Conservation (phyloP, 345 rosid species). For the Physaria fendleri region DNA sequence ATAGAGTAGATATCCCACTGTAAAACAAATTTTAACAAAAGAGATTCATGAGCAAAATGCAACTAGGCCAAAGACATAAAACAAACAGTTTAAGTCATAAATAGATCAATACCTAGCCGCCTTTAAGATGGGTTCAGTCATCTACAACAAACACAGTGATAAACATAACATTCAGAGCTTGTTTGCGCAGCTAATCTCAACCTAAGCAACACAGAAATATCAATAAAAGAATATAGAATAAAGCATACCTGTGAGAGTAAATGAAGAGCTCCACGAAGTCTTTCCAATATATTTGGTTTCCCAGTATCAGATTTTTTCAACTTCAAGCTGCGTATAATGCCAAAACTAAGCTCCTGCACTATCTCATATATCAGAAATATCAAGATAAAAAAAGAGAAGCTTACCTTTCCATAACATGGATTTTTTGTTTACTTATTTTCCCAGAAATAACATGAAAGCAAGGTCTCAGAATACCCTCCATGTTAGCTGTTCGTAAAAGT, state of each 20-base stretch:
- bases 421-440: slow-evolving; percentile 55
- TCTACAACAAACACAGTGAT: slow-evolving; percentile 46
- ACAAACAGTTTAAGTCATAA: background rate
- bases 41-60: no score
- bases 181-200: slow-evolving; percentile 6
- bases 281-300: slow-evolving; percentile 64
- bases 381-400: background rate
- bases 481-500: slow-evolving; percentile 58
- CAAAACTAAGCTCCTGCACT: background rate
- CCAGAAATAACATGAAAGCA: slow-evolving; percentile 66
- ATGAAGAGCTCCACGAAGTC: slow-evolving; percentile 68
- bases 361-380: background rate
- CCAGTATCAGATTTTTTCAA: slow-evolving; percentile 49
- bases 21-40: background rate
- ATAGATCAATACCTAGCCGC: slow-evolving; percentile 57
- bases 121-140: slow-evolving; percentile 83
- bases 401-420: slow-evolving; percentile 77
- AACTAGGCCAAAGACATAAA: background rate
- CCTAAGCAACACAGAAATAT: background rate
- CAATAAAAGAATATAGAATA: no score
- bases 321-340: slow-evolving; percentile 52
- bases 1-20: slow-evolving; percentile 65
- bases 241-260: slow-evolving; percentile 64
- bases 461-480: slow-evolving; percentile 50
- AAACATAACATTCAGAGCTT: background rate